Evolutionary conservation across 768 basidiomycete species (phyloP).

Genomic region (Tulasnella sp.): DNA sequence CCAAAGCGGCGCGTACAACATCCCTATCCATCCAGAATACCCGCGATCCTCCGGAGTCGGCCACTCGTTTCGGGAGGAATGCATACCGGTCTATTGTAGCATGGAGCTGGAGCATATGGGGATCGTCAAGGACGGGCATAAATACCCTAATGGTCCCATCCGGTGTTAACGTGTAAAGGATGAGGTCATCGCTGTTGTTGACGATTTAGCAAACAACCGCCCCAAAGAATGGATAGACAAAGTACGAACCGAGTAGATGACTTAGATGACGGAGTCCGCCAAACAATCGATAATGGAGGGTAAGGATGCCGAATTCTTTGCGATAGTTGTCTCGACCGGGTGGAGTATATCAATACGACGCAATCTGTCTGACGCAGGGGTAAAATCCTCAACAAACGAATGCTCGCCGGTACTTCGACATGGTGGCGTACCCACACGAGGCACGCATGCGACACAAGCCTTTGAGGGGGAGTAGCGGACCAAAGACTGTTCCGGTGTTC

Average conservation of each 20-base stretch:
- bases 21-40: constrained; percentile 57
- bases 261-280: constrained; percentile 44
- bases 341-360: constrained; percentile 53
- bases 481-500: constrained; percentile 20
- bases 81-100: constrained; percentile 59
- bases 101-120: constrained; percentile 73
- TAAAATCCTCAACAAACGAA: constrained; percentile 12
- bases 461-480: constrained; percentile 63
- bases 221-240: constrained; percentile 5
- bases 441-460: constrained; percentile 56
- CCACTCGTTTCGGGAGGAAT: constrained; percentile 28
- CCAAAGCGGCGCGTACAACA: not conserved
- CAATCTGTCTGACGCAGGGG: constrained; percentile 38
- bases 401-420: no score
- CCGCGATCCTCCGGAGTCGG: constrained; percentile 29
- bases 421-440: constrained; percentile 34
- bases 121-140: constrained; percentile 75
- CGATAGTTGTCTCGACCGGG: constrained; percentile 53
- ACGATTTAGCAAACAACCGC: not conserved
- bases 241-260: constrained; percentile 47
- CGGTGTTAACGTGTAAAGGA: constrained; percentile 72
- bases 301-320: constrained; percentile 64
- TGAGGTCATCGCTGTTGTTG: constrained; percentile 51
- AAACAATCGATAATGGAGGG: constrained; percentile 53
- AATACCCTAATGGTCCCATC: constrained; percentile 77